Evolutionary conservation across 805 yeast genomes (phyloP).

Genomic region (Saccharomycopsis selenospora): DNA sequence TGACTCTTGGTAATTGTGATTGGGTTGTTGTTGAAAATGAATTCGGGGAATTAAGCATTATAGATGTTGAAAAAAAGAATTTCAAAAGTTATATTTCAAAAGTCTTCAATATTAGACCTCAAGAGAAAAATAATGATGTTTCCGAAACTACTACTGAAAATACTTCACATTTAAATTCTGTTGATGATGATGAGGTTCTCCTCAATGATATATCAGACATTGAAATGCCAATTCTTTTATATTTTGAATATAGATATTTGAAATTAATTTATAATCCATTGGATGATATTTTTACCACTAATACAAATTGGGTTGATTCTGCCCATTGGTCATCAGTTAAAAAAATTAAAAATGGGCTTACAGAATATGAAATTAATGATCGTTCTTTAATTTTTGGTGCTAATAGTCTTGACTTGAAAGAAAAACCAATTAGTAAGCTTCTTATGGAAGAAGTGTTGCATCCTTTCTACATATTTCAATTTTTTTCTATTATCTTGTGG

Average conservation of each 20-base stretch:
- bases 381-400: conserved; percentile 68
- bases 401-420: conserved; percentile 69
- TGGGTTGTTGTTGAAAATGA: conserved; percentile 95
- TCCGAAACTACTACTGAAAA: neutral
- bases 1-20: conserved; percentile 75
- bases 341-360: conserved; percentile 54
- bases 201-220: neutral
- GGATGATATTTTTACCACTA: conserved; percentile 78
- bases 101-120: conserved; percentile 38
- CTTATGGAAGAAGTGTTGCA: conserved; percentile 84
- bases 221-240: conserved; percentile 55
- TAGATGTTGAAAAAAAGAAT: conserved; percentile 48
- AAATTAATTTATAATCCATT: conserved; percentile 77
- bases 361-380: conserved; percentile 60
- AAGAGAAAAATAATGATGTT: conserved; percentile 26
- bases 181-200: neutral
- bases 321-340: conserved; percentile 60
- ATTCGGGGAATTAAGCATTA: conserved; percentile 72
- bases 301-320: conserved; percentile 76
- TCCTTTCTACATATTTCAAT: conserved; percentile 93
- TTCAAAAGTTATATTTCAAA: conserved; percentile 69
- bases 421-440: conserved; percentile 57
- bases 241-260: conserved; percentile 77
- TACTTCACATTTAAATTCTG: neutral
- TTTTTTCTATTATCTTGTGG: conserved; percentile 89